Evolutionary conservation across 1,284 basidiomycete species (phyloP).

Genomic region (Puccinia polysora): DNA sequence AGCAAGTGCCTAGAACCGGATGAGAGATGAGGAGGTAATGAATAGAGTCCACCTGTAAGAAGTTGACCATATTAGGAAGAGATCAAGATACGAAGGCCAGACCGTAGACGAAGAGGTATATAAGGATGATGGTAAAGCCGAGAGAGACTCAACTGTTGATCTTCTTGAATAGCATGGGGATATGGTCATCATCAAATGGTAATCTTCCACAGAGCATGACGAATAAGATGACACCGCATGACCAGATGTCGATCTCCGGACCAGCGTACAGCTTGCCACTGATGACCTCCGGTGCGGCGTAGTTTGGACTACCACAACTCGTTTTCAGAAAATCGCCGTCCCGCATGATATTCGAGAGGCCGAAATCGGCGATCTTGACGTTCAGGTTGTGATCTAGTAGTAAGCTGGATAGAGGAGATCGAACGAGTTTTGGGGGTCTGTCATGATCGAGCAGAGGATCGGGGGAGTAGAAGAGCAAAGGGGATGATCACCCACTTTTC

Average conservation of each 20-base stretch:
- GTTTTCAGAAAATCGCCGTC: conserved; percentile 93
- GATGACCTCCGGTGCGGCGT: conserved; percentile 93
- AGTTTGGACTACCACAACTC: conserved; percentile 91
- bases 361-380: conserved; percentile 94
- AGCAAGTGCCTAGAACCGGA: conserved; percentile 72
- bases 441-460: background rate
- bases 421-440: conserved; percentile 4
- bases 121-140: too few relatives aligned
- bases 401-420: conserved; percentile 51
- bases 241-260: conserved; percentile 97
- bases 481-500: conserved; percentile 62
- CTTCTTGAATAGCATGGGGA: conserved; percentile 82
- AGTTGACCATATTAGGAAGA: too few relatives aligned
- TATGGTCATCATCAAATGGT: conserved; percentile 92
- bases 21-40: conserved; percentile 72
- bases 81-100: too few relatives aligned
- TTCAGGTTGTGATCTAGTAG: conserved; percentile 58
- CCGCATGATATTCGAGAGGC: conserved; percentile 84
- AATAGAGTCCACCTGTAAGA: conserved; percentile 70
- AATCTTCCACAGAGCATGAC: conserved; percentile 87
- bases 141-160: conserved; percentile 77
- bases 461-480: background rate
- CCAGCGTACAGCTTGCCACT: conserved; percentile 86
- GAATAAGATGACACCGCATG: conserved; percentile 88
- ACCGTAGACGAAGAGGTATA: too few relatives aligned